Evolutionary conservation across 345 rosid species (phyloP).

Genomic region (Sonneratia alba): DNA sequence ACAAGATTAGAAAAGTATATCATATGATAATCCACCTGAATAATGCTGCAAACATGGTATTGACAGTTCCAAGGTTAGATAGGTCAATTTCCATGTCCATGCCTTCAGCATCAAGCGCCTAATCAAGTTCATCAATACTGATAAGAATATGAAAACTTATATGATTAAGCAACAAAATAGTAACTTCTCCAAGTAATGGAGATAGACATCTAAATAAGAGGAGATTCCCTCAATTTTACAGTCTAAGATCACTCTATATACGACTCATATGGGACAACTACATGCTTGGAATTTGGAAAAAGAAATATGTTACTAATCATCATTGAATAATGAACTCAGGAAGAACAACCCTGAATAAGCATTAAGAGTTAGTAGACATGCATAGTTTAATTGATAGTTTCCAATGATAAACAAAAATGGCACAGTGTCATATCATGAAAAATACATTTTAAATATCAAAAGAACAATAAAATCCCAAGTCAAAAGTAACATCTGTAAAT

Average conservation of each 20-base stretch:
- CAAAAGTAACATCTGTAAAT: not conserved
- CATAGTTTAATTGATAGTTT: not conserved
- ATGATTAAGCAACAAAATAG: not conserved
- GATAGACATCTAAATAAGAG: not conserved
- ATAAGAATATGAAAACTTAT: not conserved
- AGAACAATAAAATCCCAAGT: not conserved
- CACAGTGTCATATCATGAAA: not conserved
- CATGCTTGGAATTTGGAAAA: not conserved
- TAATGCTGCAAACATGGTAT: constrained; percentile 97
- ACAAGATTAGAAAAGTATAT: constrained; percentile 5
- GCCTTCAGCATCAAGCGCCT: constrained; percentile 84
- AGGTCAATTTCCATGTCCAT: constrained; percentile 98
- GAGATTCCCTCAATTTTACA: not conserved
- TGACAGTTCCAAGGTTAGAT: constrained; percentile 95
- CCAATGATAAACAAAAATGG: not conserved
- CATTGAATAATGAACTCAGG: constrained; percentile 11
- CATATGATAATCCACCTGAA: constrained; percentile 51
- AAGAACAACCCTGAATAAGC: not conserved
- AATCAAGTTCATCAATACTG: constrained; percentile 12
- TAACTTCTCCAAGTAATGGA: not conserved
- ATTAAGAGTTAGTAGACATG: not conserved
- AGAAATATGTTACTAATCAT: not conserved
- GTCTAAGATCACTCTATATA: not conserved
- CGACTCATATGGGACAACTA: not conserved
- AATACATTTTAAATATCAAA: not conserved